Conservation (phyloP, 208 protist genomes). For the Trypanosoma scelopori region DNA sequence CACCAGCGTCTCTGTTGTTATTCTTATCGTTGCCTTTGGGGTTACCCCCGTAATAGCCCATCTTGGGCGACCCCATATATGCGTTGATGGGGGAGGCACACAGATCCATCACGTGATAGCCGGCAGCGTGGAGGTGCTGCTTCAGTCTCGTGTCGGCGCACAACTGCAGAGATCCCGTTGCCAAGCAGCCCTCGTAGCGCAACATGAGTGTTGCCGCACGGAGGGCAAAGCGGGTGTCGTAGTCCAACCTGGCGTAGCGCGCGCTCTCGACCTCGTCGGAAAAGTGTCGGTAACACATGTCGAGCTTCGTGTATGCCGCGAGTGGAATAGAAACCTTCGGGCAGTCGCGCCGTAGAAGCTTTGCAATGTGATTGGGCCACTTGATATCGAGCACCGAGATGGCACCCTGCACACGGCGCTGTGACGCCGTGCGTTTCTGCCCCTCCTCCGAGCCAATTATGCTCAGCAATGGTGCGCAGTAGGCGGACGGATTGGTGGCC, state of each 20-base stretch:
- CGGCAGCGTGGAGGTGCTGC: constrained; percentile 71
- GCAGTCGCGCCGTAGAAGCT: constrained; percentile 28
- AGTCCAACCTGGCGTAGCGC: constrained; percentile 29
- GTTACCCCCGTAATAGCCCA: constrained; percentile 10
- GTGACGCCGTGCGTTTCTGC: constrained; percentile 39
- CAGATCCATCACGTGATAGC: constrained; percentile 85
- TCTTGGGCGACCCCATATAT: constrained; percentile 64
- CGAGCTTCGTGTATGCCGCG: constrained; percentile 68
- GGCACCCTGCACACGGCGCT: constrained; percentile 58
- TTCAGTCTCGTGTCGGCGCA: constrained; percentile 84
- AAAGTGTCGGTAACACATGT: constrained; percentile 53
- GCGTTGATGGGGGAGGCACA: constrained; percentile 90
- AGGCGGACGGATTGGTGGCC: constrained; percentile 23
- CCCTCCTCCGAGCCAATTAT: constrained; percentile 45
- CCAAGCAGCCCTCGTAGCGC: constrained; percentile 77
- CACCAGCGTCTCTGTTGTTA: not conserved
- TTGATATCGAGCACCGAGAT: constrained; percentile 55
- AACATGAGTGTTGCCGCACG: constrained; percentile 69
- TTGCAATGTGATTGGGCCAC: constrained; percentile 40
- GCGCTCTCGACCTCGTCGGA: constrained; percentile 24
- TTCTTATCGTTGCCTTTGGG: too few relatives aligned
- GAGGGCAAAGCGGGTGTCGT: constrained; percentile 32
- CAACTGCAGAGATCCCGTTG: constrained; percentile 82
- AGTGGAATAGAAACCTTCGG: constrained; percentile 67
- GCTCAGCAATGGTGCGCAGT: constrained; percentile 27